phyloP scores from a whole-genome alignment of 495 filamentous ascomycete genomes.

The Rostrohypoxylon terebratum region DNA sequence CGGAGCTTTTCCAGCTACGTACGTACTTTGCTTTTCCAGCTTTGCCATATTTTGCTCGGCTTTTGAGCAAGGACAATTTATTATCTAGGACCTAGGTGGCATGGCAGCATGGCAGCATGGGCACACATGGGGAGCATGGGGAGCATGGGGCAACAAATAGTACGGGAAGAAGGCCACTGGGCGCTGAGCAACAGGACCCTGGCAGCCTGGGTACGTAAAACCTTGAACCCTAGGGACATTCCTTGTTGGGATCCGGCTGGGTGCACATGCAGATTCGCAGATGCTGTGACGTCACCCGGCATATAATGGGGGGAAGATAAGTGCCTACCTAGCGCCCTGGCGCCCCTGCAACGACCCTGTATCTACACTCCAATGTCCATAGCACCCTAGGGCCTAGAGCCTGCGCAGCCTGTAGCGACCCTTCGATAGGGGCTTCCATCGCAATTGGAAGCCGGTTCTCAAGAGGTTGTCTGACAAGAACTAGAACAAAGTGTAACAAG shows the following conservation, averaged over 20 bases:
- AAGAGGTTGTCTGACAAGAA: not conserved
- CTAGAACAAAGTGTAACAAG: conserved; percentile 12
- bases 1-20: not conserved
- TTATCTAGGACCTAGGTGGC: too few relatives aligned
- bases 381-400: too few relatives aligned
- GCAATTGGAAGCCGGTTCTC: not conserved
- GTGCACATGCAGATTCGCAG: conserved; percentile 47
- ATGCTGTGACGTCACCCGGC: conserved; percentile 44
- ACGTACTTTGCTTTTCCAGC: not conserved
- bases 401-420: not conserved
- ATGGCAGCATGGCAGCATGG: too few relatives aligned
- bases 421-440: conserved; percentile 30
- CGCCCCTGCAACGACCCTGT: too few relatives aligned
- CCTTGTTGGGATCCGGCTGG: conserved; percentile 37
- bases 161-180: conserved; percentile 22
- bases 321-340: conserved; percentile 2
- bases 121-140: too few relatives aligned
- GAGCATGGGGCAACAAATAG: not conserved
- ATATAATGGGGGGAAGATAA: conserved; percentile 16
- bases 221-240: conserved; percentile 32
- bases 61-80: not conserved
- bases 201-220: conserved; percentile 30
- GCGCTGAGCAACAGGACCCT: too few relatives aligned
- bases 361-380: too few relatives aligned
- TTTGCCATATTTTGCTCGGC: conserved; percentile 5